Base-by-base conservation (phyloP, 805 yeast genomes). In the Candida sithepensis region DNA sequence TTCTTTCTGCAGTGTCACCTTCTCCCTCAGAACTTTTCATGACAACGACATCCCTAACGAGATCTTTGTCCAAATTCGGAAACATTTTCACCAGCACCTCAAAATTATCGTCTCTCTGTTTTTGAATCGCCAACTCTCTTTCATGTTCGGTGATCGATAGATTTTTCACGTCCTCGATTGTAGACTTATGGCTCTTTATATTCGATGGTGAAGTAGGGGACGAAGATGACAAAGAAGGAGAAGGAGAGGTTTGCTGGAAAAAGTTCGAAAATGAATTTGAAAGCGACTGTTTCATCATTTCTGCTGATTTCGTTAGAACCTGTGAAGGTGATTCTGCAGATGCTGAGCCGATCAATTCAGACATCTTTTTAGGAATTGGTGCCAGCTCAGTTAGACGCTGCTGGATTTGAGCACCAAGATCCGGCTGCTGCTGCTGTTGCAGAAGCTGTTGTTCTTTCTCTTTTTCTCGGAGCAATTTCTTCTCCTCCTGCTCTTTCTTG, bases 1-100 rank as follows among this genome's bases (percentile, higher is more conserved):
- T 72, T 28, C 85, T 39, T 21, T 44, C 39, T 19, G 48, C 51
- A 10, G 48, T 46, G 34, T 52, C 54, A 4, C 52, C 57, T 12
- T 43, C 46, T 19, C 45, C 47, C 18, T 43, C 52, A 19, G 38
- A 30, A 51, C 78, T 74, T 60, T 84, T 85, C 63, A 83, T 79
- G 2, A 69, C 66, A 28, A 89, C 75, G 3, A 89, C 82, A 60
- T 89, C 96, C 46, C 74, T 77, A 43, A 90, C 73, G 1, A 90
- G 68, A 0, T 79, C 86, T 43, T 70, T 68, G 55, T 88, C 96
- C 50, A 89, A 69, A 40, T 71, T 72, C 0, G 96, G 95, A 64
- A 90, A 89, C 81, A 90, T 85, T 42, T 81, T 81, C 24, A 68
- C 67, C 45, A 89, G 69, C 2, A 78, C 77, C 1, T 66, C 67